Percentiles rank a stretch among this genome's conserved stretches.
These are phyloP conservation scores for Stylosanthes scabra DNA, from an alignment of 331 rosid species.

Conservation along the genomic window DNA sequence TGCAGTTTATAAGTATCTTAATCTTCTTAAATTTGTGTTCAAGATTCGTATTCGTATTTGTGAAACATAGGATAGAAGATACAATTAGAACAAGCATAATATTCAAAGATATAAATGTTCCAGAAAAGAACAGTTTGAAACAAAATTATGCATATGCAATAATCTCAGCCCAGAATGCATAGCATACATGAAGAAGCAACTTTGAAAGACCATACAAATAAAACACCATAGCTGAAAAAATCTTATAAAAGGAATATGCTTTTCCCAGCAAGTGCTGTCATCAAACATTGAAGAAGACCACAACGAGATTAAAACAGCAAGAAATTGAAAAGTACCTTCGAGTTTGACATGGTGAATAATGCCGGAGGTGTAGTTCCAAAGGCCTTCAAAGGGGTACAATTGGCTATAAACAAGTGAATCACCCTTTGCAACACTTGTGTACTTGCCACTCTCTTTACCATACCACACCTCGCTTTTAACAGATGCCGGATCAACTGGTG, in stretches of 20 bases:
- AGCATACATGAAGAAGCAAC: not conserved
- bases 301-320: conserved; percentile 32
- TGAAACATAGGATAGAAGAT: not conserved
- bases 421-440: conserved; percentile 56
- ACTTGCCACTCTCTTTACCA: conserved; percentile 81
- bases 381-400: conserved; percentile 83
- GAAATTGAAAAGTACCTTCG: conserved; percentile 57
- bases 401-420: conserved; percentile 75
- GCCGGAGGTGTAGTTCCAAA: conserved; percentile 86
- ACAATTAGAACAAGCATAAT: conserved; percentile 9
- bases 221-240: not conserved
- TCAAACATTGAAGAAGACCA: not conserved
- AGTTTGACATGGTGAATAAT: conserved; percentile 90
- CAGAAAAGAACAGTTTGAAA: not conserved
- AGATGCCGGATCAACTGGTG: conserved; percentile 69
- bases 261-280: conserved; percentile 11
- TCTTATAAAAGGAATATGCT: not conserved
- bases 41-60: no score
- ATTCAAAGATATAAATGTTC: not conserved
- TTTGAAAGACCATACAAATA: conserved; percentile 5
- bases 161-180: not conserved
- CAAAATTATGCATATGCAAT: conserved; percentile 12
- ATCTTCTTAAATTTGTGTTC: no score
- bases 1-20: no score
- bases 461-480: conserved; percentile 78